phyloP scores from a whole-genome alignment of 768 basidiomycete species.

The Leccinellum albellum region DNA sequence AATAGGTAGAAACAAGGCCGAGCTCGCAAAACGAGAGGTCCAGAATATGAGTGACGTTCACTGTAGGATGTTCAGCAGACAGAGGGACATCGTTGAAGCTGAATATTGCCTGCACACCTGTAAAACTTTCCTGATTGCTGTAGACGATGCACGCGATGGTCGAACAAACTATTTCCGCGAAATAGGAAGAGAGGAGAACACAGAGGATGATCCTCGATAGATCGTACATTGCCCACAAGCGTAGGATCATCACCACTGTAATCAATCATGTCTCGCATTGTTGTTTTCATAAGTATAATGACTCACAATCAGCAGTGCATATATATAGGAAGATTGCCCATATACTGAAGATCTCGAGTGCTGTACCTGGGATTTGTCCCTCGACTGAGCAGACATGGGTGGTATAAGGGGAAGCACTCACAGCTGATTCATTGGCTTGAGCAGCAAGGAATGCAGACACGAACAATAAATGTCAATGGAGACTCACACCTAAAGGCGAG shows the following conservation, averaged over 20 bases:
- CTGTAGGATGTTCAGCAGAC: not conserved
- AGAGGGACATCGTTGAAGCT: not conserved
- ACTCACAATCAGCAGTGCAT: conserved; percentile 11
- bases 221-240: conserved; percentile 11
- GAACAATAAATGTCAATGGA: not conserved
- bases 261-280: not conserved
- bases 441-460: not conserved
- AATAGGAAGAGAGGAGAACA: conserved; percentile 7
- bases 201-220: conserved; percentile 8
- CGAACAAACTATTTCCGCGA: not conserved
- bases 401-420: not conserved
- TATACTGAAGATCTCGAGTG: not conserved
- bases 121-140: not conserved
- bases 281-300: not conserved
- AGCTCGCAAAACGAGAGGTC: not conserved
- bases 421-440: not conserved
- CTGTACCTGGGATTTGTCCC: not conserved
- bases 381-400: not conserved
- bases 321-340: conserved; percentile 1
- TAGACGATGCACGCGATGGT: not conserved
- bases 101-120: not conserved
- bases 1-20: not conserved
- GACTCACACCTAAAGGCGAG: conserved; percentile 9
- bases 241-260: conserved; percentile 16
- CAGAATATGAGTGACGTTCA: not conserved